These are phyloP conservation scores for Beauveria varroae DNA, from an alignment of 2,329 filamentous ascomycete genomes.

Conservation along the genomic window DNA sequence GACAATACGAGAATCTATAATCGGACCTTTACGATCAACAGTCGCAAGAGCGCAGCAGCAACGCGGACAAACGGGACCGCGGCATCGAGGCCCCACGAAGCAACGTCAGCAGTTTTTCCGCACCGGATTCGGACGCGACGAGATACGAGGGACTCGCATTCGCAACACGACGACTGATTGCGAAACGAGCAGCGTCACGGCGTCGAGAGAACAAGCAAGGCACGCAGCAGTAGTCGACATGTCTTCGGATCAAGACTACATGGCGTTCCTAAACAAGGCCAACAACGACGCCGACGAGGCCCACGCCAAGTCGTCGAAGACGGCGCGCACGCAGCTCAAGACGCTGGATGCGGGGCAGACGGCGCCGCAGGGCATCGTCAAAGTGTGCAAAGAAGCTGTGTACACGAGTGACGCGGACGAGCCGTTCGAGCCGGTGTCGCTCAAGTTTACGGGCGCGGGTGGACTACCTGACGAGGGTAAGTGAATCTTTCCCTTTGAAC, in stretches of 20 bases:
- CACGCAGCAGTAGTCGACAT: constrained; percentile 33
- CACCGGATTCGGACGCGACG: not conserved
- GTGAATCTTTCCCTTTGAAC: constrained; percentile 20
- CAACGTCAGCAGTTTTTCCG: constrained; percentile 1
- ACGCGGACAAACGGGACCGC: not conserved
- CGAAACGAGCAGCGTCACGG: not conserved
- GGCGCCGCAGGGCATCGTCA: constrained; percentile 52
- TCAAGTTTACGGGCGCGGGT: constrained; percentile 49
- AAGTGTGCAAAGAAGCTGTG: constrained; percentile 45
- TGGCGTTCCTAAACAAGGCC: constrained; percentile 78
- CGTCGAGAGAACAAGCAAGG: not conserved
- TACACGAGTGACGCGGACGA: constrained; percentile 82
- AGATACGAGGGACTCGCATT: not conserved
- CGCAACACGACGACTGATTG: not conserved
- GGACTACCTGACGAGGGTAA: constrained; percentile 55
- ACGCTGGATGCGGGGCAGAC: constrained; percentile 44
- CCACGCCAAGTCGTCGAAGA: constrained; percentile 23
- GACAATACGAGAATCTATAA: not conserved
- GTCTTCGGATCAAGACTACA: constrained; percentile 76
- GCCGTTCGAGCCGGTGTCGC: constrained; percentile 68
- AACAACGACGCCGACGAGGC: constrained; percentile 69
- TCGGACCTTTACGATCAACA: not conserved
- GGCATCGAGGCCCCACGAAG: constrained; percentile 1
- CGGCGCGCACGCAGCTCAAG: constrained; percentile 36
- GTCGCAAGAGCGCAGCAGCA: not conserved